Conservation (phyloP, 148 eudicot species). For the Euryodendron excelsum region DNA sequence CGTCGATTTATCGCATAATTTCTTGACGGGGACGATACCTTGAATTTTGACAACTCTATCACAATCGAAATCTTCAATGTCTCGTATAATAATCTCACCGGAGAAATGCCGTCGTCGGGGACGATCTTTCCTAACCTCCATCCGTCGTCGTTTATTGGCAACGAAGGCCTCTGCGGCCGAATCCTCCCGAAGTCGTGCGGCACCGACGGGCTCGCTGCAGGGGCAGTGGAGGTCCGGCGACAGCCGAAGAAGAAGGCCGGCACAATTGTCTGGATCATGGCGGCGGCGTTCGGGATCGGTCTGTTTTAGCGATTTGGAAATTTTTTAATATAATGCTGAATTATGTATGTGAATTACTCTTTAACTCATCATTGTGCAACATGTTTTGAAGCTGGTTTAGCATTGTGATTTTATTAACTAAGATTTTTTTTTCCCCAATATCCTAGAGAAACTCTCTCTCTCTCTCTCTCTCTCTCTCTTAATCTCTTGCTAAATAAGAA, state of each 20-base stretch:
- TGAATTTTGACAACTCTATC: conserved; percentile 54
- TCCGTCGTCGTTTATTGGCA: conserved; percentile 85
- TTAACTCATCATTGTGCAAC: background rate
- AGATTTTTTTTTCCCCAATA: no score
- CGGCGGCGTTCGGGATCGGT: conserved; percentile 72
- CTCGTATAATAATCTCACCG: conserved; percentile 67
- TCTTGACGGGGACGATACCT: conserved; percentile 68
- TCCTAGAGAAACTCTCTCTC: background rate
- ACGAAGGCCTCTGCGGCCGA: conserved; percentile 72
- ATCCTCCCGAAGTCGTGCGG: conserved; percentile 53
- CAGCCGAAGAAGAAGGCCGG: conserved; percentile 54
- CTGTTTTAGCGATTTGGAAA: conserved; percentile 36
- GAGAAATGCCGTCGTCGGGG: conserved; percentile 66
- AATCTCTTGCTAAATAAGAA: background rate
- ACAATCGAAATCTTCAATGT: conserved; percentile 86
- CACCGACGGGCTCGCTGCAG: conserved; percentile 20
- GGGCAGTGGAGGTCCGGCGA: conserved; percentile 25
- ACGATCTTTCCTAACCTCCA: conserved; percentile 63
- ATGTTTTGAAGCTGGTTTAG: background rate
- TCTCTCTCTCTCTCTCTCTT: no score
- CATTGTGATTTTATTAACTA: no score
- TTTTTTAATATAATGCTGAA: background rate
- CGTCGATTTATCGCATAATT: conserved; percentile 69
- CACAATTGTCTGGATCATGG: conserved; percentile 70
- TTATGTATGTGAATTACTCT: background rate